Percentiles rank a stretch among this genome's conserved stretches.
These are phyloP conservation scores for Lentinula novae-zelandiae DNA, from an alignment of 1,284 basidiomycete genomes.

Conservation along the genomic window DNA sequence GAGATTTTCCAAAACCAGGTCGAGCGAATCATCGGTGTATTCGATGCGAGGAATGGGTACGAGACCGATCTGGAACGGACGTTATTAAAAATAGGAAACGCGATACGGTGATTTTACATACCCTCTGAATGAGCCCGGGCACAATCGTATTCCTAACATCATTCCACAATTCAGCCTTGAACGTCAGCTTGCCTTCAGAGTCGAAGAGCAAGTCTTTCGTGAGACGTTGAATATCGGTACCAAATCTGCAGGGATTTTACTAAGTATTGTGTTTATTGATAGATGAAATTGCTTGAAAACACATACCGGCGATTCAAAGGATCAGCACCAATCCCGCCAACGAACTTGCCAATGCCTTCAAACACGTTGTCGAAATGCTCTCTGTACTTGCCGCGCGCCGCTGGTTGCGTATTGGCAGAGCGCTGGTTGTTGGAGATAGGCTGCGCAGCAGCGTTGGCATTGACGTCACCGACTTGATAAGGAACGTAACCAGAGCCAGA, in stretches of 20 bases:
- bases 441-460: not conserved
- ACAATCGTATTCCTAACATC: constrained; percentile 83
- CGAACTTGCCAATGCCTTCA: constrained; percentile 70
- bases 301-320: constrained; percentile 64
- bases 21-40: constrained; percentile 83
- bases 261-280: too few species aligned
- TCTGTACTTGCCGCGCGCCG: constrained; percentile 68
- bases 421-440: not conserved
- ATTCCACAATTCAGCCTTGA: constrained; percentile 88
- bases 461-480: not conserved
- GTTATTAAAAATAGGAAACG: not conserved
- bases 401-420: not conserved
- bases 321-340: constrained; percentile 82
- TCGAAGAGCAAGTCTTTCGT: constrained; percentile 84
- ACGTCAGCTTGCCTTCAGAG: constrained; percentile 82
- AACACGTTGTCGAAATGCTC: constrained; percentile 82
- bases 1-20: constrained; percentile 92
- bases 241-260: not conserved
- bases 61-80: constrained; percentile 68
- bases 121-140: constrained; percentile 73
- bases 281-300: too few species aligned
- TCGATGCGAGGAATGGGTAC: constrained; percentile 91
- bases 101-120: constrained; percentile 23
- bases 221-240: constrained; percentile 40
- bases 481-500: not conserved